These are phyloP conservation scores for Phytophthora colocasiae DNA, from an alignment of 352 stramenopile species.

Conservation along the genomic window DNA sequence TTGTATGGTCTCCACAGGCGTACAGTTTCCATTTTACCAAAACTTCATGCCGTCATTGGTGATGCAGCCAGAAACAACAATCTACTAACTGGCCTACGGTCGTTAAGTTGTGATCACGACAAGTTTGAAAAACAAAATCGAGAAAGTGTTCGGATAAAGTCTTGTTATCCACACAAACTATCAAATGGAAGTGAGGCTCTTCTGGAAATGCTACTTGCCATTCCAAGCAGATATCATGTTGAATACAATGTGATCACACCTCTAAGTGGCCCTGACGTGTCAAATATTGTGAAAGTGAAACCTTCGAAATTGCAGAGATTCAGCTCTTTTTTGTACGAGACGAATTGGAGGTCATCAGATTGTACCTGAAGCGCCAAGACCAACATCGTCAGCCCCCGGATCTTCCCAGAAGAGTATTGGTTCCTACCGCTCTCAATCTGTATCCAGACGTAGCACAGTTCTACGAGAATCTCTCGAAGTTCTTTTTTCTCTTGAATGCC, in stretches of 20 bases:
- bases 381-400: neutral
- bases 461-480: slow-evolving; percentile 17
- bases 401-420: neutral
- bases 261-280: neutral
- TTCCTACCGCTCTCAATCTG: neutral
- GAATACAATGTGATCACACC: neutral
- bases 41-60: neutral
- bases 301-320: neutral
- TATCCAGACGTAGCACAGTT: neutral
- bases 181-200: neutral
- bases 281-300: neutral
- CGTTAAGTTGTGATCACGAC: slow-evolving; percentile 10
- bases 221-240: neutral
- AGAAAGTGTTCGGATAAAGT: slow-evolving; percentile 1
- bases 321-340: neutral
- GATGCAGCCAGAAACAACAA: neutral
- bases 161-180: slow-evolving; percentile 2
- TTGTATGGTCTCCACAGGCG: slow-evolving; percentile 14
- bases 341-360: slow-evolving; percentile 2
- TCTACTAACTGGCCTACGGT: neutral
- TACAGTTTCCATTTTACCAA: slow-evolving; percentile 4
- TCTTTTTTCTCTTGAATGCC: slow-evolving; percentile 33
- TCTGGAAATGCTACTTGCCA: neutral
- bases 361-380: slow-evolving; percentile 1
- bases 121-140: slow-evolving; percentile 8